Evolutionary conservation across 352 stramenopile genomes (phyloP), one percentile per base, ranked within the genome.

Genomic region (Phytophthora podocarpi): DNA sequence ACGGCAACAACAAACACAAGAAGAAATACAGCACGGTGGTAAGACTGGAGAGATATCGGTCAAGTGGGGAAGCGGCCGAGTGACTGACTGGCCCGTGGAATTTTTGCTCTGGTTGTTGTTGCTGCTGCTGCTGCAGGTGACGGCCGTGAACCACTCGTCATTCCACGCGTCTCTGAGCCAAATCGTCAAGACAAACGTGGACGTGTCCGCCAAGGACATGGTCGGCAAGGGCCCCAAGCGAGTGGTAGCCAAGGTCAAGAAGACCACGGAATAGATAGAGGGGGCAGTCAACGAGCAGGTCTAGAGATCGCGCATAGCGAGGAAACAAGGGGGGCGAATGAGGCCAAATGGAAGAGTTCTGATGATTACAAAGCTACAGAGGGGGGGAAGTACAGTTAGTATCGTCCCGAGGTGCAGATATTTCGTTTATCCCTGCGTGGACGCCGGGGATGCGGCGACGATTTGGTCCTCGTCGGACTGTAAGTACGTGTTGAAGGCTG

Each of bases 1-100:
- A 93, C 54, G 85, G 85, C 58, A 95, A 95, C 74, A 95, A 95
- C 66, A 87, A 87, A 67, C 83, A 93, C 78, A 95, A 95, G 80
- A 80, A 76, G 62, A 95, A 95, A 69, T 86, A 83, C 67, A 91
- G 83, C 64, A 85, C 85, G 8, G 72, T 82, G 64, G 85, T 91
- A 68, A 28, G 68, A 41, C 4, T 43, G 5, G 10, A 54, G 24
- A 36, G 18, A n/a, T n/a, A n/a, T n/a, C 11, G 36, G 8, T 7
- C 10, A 24, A 31, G 39, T 26, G 15, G 39, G 20, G 5, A 43
- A 39, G 30, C 21, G 18, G 18, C 13, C 21, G 5, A 32, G 18
- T 15, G 42, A 39, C 40, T 63, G 31, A 64, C 43, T 60, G 42
- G 21, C 35, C n/a, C 26, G 30, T 46, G 20, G 34, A 11, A n/a